Base-by-base conservation (phyloP, 129 eudicot genomes). In the Solidago caesia region DNA sequence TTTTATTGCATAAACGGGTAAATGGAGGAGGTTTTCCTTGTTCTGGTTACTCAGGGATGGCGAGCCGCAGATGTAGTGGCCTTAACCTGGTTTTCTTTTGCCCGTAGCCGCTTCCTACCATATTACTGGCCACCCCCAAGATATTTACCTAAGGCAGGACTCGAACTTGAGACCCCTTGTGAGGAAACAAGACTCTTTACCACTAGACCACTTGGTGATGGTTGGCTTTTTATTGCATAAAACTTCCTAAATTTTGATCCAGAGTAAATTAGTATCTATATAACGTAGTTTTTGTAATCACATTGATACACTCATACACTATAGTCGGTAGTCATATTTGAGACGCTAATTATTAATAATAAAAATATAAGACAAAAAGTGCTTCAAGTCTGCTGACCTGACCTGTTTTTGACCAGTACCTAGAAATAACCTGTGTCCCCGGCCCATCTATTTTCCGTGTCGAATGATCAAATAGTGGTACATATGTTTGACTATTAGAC, bases 401-500 rank as follows among this genome's bases (percentile, higher is more conserved):
- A 13, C 15, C 12, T 52, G 16, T 21, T 52, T 52, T 52, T 16
- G 7, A 13, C 57, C 12, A 52, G 21, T 52, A 52, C 57, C 2
- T 11, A 52, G 21, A 52, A 13, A 52, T 12, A 11, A 13, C 57
- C 16, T 7, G 57, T 52, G 4, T 13, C 6, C 12, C 7, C 16
- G 7, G 5, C 57, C 26, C 3, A 55, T 11, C 59, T 3, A 13
- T 14, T n/a, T 55, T 21, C 60, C 8, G 4, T 8, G 8, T 55
- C 26, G 21, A 13, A 55, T n/a, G 8, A 7, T 56, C 44, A 52
- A 29, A 25, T 49, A 13, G 33, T 48, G 49, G 7, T 27, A 43
- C 48, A 51, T 33, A 15, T 46, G 25, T 46, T 47, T 7, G 45
- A 46, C 75, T 44, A 56, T 58, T 76, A 33, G 45, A 46, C 75